These are phyloP conservation scores for Cinchona pubescens DNA, from an alignment of 257 asterid species.

Conservation along the genomic window DNA sequence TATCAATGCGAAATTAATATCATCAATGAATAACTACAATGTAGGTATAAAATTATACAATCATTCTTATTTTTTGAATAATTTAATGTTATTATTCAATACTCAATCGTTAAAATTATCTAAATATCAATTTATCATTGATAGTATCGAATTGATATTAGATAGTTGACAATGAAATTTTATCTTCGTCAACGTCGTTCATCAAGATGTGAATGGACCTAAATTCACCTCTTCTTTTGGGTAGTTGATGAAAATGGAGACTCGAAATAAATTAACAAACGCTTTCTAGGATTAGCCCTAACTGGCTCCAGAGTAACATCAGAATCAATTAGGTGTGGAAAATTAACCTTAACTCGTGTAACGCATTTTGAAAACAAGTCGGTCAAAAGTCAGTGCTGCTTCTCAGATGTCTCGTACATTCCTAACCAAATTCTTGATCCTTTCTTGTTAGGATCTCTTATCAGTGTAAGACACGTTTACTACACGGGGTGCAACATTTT, in stretches of 20 bases:
- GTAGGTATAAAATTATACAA: too few species aligned
- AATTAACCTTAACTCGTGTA: constrained; percentile 10
- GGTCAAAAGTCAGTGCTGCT: constrained; percentile 25
- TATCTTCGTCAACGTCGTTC: too few species aligned
- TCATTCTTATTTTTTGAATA: too few species aligned
- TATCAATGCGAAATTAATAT: too few species aligned
- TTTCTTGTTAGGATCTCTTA: constrained; percentile 17
- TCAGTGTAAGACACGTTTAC: background rate
- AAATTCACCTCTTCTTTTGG: background rate
- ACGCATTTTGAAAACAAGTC: constrained; percentile 16
- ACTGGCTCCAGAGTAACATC: background rate
- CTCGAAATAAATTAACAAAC: background rate
- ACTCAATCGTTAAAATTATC: too few species aligned
- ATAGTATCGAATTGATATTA: too few species aligned
- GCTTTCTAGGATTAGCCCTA: background rate
- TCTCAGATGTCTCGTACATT: constrained; percentile 21
- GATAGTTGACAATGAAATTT: too few species aligned
- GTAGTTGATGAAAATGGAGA: background rate
- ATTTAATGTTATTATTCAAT: too few species aligned
- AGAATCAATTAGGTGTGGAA: constrained; percentile 9
- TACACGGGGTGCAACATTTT: background rate
- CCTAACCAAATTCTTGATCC: constrained; percentile 23
- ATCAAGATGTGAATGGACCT: background rate
- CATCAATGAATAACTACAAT: too few species aligned
- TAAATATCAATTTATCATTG: too few species aligned